Base-by-base conservation (phyloP, 306 rosid species). In the Castanea sativa region DNA sequence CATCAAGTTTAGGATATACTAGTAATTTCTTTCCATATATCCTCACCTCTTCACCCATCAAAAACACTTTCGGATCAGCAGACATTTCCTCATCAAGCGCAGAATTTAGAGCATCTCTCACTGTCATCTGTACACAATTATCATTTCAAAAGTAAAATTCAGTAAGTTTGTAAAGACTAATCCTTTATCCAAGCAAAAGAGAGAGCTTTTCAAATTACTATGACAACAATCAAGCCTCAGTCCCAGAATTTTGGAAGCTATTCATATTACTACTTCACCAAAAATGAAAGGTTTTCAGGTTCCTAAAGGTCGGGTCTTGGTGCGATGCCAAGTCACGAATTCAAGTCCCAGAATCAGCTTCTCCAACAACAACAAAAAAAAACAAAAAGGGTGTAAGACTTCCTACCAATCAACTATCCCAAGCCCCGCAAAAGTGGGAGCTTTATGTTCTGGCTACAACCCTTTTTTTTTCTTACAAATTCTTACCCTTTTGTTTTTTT, bases 11-110 rank as follows among this genome's bases (percentile, higher is more conserved):
- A 27, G 2, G 33, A 75, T 71, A 57, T 7, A 82, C 13, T 4
- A 41, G 45, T 2, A 71, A 60, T 38, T n/a, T 55, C 49, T 55
- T 68, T 43, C 33, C 20, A 80, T 16, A 29, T 55, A 23, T 79
- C 33, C 81, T 80, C 75, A 92, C 94, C 93, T 96, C 99, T 90
- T 96, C 99, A 74, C 99, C 99, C 98, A 96, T 93, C 87, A 96
- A 81, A 82, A 96, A 93, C 65, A 96, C 99, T 86, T 86, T 93
- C 21, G 98, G 93, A 86, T 96, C 99, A 57, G 99, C 96, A 0
- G 99, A 91, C 98, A 96, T 96, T 86, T 96, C 99, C 83, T 96
- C 99, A 73, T 96, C 99, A 58, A 96, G 93, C 2, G 99, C 99
- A 51, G 99, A 80, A 88, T 93, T 93, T 5, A 96, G 84, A 73